Percentiles rank a stretch among this genome's conserved stretches.
These are phyloP conservation scores for Teunomyces stri DNA, from an alignment of 805 yeast genomes.

Conservation along the genomic window DNA sequence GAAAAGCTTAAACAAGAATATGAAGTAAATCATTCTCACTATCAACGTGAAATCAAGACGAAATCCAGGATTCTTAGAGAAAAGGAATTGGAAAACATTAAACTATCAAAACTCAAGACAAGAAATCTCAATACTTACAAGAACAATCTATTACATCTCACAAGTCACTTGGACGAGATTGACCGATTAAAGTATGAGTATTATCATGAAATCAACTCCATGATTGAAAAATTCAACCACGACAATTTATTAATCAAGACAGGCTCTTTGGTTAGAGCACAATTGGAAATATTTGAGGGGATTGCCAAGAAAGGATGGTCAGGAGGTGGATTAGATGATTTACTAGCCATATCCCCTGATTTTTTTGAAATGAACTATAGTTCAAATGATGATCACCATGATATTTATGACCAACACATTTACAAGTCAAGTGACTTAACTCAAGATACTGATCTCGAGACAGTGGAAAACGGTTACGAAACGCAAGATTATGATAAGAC, in stretches of 20 bases:
- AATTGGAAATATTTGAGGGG: conserved; percentile 76
- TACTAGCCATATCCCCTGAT: conserved; percentile 63
- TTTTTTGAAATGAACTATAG: conserved; percentile 21
- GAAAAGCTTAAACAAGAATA: conserved; percentile 44
- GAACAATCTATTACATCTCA: conserved; percentile 61
- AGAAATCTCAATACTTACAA: conserved; percentile 70
- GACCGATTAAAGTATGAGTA: conserved; percentile 74
- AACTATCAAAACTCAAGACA: conserved; percentile 56
- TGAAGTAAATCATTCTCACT: conserved; percentile 47
- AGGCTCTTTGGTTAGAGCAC: conserved; percentile 70
- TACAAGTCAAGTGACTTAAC: neutral
- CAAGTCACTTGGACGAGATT: conserved; percentile 74
- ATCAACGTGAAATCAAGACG: conserved; percentile 51
- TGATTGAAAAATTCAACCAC: conserved; percentile 60
- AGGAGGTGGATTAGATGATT: conserved; percentile 80
- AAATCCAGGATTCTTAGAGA: conserved; percentile 52
- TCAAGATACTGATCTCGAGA: neutral
- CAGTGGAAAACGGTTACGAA: conserved; percentile 3
- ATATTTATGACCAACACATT: neutral
- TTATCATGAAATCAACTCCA: conserved; percentile 59
- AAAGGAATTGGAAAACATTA: conserved; percentile 60
- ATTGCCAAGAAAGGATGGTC: conserved; percentile 83
- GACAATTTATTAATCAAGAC: conserved; percentile 50
- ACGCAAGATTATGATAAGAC: conserved; percentile 7
- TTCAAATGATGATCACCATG: conserved; percentile 1